phyloP scores from a whole-genome alignment of 1,139 yeast genomes.

The Hanseniaspora uvarum region DNA sequence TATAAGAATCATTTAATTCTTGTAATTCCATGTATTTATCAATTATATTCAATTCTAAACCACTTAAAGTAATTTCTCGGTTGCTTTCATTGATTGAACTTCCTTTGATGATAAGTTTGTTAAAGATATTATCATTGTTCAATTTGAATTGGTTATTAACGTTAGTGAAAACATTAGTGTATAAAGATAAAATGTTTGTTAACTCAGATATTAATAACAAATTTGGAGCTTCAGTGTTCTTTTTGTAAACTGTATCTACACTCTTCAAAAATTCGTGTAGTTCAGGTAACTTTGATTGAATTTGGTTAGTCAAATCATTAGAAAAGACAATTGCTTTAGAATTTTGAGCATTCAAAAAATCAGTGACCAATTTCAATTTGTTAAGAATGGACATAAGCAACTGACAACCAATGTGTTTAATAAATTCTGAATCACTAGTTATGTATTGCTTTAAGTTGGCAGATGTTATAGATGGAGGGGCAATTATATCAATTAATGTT shows the following conservation, averaged over 20 bases:
- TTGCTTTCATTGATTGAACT: constrained; percentile 16
- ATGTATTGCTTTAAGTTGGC: constrained; percentile 50
- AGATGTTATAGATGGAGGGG: constrained; percentile 60
- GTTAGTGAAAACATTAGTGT: constrained; percentile 31
- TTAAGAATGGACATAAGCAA: constrained; percentile 45
- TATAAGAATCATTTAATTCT: constrained; percentile 32
- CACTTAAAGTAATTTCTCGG: constrained; percentile 30
- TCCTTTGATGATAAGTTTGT: constrained; percentile 27
- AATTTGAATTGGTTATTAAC: constrained; percentile 28
- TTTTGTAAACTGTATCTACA: constrained; percentile 35
- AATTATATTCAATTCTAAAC: constrained; percentile 45
- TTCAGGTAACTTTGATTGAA: constrained; percentile 42
- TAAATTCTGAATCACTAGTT: constrained; percentile 43
- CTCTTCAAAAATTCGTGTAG: constrained; percentile 27
- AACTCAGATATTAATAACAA: constrained; percentile 35
- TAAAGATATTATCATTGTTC: constrained; percentile 28
- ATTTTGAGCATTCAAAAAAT: constrained; percentile 34
- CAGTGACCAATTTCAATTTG: constrained; percentile 39
- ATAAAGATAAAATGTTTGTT: constrained; percentile 30
- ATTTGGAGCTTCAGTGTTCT: constrained; percentile 30
- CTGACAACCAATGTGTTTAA: constrained; percentile 58
- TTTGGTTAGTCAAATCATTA: constrained; percentile 29
- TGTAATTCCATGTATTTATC: constrained; percentile 38
- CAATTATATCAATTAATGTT: constrained; percentile 43
- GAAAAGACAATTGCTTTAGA: constrained; percentile 36